These are phyloP conservation scores for Saccharomycopsis fodiens DNA, from an alignment of 805 yeast genomes.

Conservation along the genomic window DNA sequence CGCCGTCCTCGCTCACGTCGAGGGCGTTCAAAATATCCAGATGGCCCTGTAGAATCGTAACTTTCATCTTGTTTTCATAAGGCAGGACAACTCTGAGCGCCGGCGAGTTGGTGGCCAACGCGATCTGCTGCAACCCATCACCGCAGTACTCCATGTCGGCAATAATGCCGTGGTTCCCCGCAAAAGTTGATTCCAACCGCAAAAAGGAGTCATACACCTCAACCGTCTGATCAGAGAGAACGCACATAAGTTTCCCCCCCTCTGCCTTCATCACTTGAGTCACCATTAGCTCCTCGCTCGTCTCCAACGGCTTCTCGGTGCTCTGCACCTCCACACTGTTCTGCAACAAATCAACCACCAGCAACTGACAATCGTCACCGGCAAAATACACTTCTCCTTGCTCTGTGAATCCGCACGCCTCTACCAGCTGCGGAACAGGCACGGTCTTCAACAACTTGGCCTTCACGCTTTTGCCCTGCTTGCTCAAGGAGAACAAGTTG, in stretches of 20 bases:
- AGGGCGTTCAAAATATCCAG: slow-evolving; percentile 74
- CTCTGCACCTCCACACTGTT: slow-evolving; percentile 33
- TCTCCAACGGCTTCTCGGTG: slow-evolving; percentile 40
- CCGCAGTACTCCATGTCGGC: slow-evolving; percentile 83
- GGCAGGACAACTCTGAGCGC: slow-evolving; percentile 70
- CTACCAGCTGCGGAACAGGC: slow-evolving; percentile 68
- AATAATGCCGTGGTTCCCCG: slow-evolving; percentile 94
- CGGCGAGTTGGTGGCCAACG: slow-evolving; percentile 91
- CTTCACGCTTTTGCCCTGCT: slow-evolving; percentile 13
- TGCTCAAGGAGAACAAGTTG: slow-evolving; percentile 47
- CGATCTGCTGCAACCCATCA: slow-evolving; percentile 48
- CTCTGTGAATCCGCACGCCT: slow-evolving; percentile 50
- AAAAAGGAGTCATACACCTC: slow-evolving; percentile 31
- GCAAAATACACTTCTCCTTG: slow-evolving; percentile 40
- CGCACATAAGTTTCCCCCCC: slow-evolving; percentile 37
- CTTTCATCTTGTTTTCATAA: slow-evolving; percentile 47
- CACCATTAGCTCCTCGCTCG: slow-evolving; percentile 68
- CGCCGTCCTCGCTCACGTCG: slow-evolving; percentile 72
- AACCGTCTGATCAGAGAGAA: slow-evolving; percentile 81
- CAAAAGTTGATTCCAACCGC: slow-evolving; percentile 41
- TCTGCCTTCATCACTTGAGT: slow-evolving; percentile 29
- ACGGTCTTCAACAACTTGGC: slow-evolving; percentile 56
- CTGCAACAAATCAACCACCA: slow-evolving; percentile 47
- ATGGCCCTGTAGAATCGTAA: slow-evolving; percentile 70
- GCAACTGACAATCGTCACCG: slow-evolving; percentile 67